Evolutionary conservation across 75 land plant species (phyloP), one percentile per base, ranked within the genome.

Genomic region (Pinus tabuliformis): DNA sequence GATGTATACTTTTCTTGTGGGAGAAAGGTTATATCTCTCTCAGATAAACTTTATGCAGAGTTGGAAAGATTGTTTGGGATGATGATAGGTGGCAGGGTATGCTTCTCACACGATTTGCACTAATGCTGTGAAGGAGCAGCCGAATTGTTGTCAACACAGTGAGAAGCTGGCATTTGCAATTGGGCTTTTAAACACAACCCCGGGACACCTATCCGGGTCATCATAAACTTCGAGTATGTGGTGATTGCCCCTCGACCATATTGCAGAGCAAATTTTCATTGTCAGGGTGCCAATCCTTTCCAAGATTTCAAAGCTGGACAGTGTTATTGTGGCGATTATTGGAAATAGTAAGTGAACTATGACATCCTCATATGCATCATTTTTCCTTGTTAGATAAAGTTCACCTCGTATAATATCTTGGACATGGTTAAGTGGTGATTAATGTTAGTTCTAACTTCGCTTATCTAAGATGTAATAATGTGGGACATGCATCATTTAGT

Each of bases 1-100:
- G 22, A 74, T 82, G 28, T 81, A 82, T 73, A 75, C 79, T 58
- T 82, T 78, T 58, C 36, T 80, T 56, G 75, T 73, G 56, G 81
- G 83, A 30, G 83, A 72, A 21, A 72, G 56, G 18, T 73, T 15
- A 18, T 45, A 70, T 22, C 73, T 76, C 21, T 18, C 11, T 72
- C 64, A 39, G 42, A 39, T 20, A 30, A 64, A 20, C 73, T 76
- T 20, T 64, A 76, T 62, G 45, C 4, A 30, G 22, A 21, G 49
- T 15, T 76, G 52, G 28, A 76, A 20, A 16, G 21, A 13, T 36
- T 76, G 71, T 22, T 9, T 21, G 33, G 20, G 74, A 22, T 72
- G 56, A 72, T 65, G 71, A 62, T 42, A 39, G 2, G 52, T 2
- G 11, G 78, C 73, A 66, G n/a, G 75, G 37, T 76, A 76, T 66